Base-by-base conservation (phyloP, 164 flowering plant species). In the Vitis labrusca region DNA sequence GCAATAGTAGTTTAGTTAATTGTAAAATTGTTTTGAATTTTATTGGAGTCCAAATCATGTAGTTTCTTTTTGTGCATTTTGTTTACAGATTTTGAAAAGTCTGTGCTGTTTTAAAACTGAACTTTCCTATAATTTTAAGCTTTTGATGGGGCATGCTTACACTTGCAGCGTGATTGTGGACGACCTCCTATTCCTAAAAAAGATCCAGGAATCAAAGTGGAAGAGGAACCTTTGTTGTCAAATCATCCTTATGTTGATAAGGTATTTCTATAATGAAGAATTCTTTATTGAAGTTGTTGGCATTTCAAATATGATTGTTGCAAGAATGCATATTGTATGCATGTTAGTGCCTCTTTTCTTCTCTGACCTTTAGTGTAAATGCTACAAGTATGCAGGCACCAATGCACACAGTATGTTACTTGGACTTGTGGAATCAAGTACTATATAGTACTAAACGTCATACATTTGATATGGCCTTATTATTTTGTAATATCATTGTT, bases 181-280 rank as follows among this genome's bases (percentile, higher is more conserved):
- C 87, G 99, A 76, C 91, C 91, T 19, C 97, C 97, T 54, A 17
- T 88, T 78, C 96, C 97, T 29, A 85, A 84, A 73, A 89, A 85
- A 78, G 88, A 84, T 72, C 85, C 88, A 49, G 89, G 84, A 74
- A 71, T 76, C 53, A 91, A 88, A 80, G 82, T 86, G 64, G 99
- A 90, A 82, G 97, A 95, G 70, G 88, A 87, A 66, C 82, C 93
- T 52, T 75, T 95, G 61, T 51, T 88, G 75, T 93, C 97, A 50
- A 80, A 93, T 75, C 98, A 95, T 76, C 99, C 98, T 64, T 95
- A 89, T 77, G 98, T 93, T 72, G 90, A 91, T 62, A 90, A 81
- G 98, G 99, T 92, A 85, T 49, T 59, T 58, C 37, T 56, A 12
- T 53, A 52, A 57, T 7, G 9, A 15, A 48, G 1, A 56, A 9